Conservation (phyloP, 768 basidiomycete genomes). For the Gyrodon lividus region DNA sequence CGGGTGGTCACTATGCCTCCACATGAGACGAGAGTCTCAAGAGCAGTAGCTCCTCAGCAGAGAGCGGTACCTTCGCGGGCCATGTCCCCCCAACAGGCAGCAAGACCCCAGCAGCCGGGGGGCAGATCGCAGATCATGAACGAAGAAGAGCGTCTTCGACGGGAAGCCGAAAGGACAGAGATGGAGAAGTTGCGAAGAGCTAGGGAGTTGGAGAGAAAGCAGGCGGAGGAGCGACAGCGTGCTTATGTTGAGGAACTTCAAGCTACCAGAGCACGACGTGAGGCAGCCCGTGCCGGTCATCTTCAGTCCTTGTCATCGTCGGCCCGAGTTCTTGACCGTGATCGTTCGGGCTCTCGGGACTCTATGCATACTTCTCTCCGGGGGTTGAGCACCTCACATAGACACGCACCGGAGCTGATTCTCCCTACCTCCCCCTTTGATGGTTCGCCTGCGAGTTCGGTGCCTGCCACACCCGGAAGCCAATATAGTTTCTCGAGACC, state of each 20-base stretch:
- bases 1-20: constrained; percentile 12
- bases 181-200: constrained; percentile 54
- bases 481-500: constrained; percentile 46
- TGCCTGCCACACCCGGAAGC: constrained; percentile 36
- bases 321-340: constrained; percentile 22
- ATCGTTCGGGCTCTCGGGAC: constrained; percentile 40
- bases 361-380: constrained; percentile 28
- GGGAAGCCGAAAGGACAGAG: constrained; percentile 45
- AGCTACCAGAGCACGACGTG: constrained; percentile 60
- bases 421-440: constrained; percentile 36
- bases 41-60: constrained; percentile 16
- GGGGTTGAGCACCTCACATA: constrained; percentile 37
- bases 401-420: constrained; percentile 46
- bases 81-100: constrained; percentile 14
- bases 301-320: constrained; percentile 20
- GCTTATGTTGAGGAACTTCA: constrained; percentile 58
- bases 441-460: constrained; percentile 54
- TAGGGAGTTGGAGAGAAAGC: constrained; percentile 29
- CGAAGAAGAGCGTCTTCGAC: constrained; percentile 45
- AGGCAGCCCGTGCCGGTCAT: constrained; percentile 51
- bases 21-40: constrained; percentile 14
- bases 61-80: constrained; percentile 11
- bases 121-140: constrained; percentile 21
- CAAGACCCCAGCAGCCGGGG: constrained; percentile 4
- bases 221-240: constrained; percentile 52